Base-by-base conservation (phyloP, 202 grass and related monocot genomes). In the Alloteropsis angusta region DNA sequence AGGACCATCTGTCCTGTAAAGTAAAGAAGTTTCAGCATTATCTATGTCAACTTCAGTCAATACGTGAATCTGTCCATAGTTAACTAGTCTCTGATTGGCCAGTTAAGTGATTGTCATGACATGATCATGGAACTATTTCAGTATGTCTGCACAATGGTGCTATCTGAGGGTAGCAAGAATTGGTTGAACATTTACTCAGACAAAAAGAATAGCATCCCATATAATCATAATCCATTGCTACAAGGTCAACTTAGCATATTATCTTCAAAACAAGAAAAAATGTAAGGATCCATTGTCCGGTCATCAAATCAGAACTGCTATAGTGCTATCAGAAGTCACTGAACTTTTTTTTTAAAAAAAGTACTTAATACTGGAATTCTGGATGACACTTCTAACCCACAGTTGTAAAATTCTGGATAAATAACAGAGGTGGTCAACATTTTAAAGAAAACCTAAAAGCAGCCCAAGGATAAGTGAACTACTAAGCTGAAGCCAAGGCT, bases 11-110 rank as follows among this genome's bases (percentile, higher is more conserved):
- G 15, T 74, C 71, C 16, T 62, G 75, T 80, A 68, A 88, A 80
- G 44, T 79, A 74, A 79, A 75, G 56, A 25, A 60, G 65, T 73
- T 72, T 79, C n/a, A 41, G 53, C 50, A 83, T 67, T 87, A 36
- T 25, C 38, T 62, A 19, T 74, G 62, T 60, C 43, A 61, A 15
- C 35, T 74, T 74, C 53, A 55, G 75, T 46, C 60, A 63, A 60
- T 67, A 30, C 14, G 26, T 34, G 67, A 34, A 70, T 18, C 28
- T 8, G 47, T 69, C 43, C 58, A 56, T 75, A 56, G 66, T 65
- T 65, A 22, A 57, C 30, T 58, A 60, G 34, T 68, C 14, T 67
- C 32, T 66, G 30, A 73, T 78, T 60, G 4, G 12, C 36, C 35
- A 17, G 11, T 39, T 13, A 59, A 59, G 17, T 65, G 46, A 45